Conservation (phyloP, 805 yeast genomes). For the Kuraishia piskuri region DNA sequence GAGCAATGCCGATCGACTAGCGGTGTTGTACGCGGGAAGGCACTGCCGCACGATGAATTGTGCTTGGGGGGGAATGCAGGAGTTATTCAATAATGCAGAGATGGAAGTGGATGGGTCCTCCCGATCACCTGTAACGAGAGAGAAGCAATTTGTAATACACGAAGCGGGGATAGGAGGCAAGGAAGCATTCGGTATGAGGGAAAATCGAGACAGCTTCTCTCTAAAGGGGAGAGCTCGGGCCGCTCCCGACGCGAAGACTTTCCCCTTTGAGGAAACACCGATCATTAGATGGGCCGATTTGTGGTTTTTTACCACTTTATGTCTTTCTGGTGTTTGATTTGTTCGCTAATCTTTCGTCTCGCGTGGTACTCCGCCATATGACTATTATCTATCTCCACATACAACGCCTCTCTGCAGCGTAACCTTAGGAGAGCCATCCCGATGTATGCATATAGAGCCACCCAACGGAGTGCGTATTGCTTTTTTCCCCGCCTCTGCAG, state of each 20-base stretch:
- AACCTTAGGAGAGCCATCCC: no score
- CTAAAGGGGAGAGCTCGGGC: background rate
- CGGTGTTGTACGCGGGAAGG: background rate
- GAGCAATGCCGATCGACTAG: background rate
- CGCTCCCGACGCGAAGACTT: background rate
- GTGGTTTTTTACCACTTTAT: no score
- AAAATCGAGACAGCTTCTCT: background rate
- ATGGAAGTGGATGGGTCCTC: background rate
- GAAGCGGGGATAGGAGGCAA: background rate
- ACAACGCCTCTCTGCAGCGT: background rate
- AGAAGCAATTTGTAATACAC: background rate
- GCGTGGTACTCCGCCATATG: background rate
- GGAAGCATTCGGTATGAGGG: background rate
- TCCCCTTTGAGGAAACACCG: background rate
- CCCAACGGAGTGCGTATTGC: no score
- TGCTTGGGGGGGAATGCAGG: background rate
- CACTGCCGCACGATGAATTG: background rate
- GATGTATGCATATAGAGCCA: no score
- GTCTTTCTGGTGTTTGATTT: background rate
- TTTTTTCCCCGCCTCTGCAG: background rate
- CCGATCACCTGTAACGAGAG: background rate
- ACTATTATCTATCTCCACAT: no score
- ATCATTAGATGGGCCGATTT: background rate
- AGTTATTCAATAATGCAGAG: background rate
- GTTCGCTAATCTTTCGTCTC: background rate